Base-by-base conservation (phyloP, 768 basidiomycete species). In the Mycena sanguinolenta region DNA sequence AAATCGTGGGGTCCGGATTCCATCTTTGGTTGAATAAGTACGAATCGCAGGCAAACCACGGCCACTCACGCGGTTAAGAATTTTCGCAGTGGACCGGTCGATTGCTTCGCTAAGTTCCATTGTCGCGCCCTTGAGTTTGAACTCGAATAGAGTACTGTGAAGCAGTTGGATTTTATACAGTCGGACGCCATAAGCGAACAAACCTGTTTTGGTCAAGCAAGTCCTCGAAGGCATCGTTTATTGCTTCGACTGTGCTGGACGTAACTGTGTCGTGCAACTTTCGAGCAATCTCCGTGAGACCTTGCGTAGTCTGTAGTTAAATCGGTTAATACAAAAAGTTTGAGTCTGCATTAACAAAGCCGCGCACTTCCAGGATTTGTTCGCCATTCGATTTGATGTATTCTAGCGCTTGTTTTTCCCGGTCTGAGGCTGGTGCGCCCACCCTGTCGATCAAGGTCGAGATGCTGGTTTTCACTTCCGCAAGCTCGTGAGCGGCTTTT, bases 21-120 rank as follows among this genome's bases (percentile, higher is more conserved):
- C 27, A 53, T 14, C 52, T 53, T 17, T 13, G 30, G 6, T 27
- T 17, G 12, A 19, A 6, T 53, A 12, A 53, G 52, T 30, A 53
- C 27, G 16, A 30, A 7, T 13, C 28, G 14, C 5, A 4, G 16
- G 23, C 52, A 7, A 19, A 1, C 14, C 14, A 28, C 28, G 28
- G 12, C 28, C 52, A 30, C 52, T 53, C 28, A 53, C 52, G 12
- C 52, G 52, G 17, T 53, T 53, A 5, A 53, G 28, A 30, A 53
- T 53, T 53, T 53, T 53, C 7, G 25, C 25, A 19, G 52, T 53
- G 13, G 52, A 53, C 8, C 52, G 12, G 25, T 53, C 52, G 28
- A 53, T 53, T 10, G 52, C 52, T 27, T 53, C 52, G 28, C 17
- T 53, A 28, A 53, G 52, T 27, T 53, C 52, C 52, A 53, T 53